Percentiles rank a stretch among this genome's conserved stretches.
Evolutionary conservation across 1,284 basidiomycete genomes (phyloP).

Genomic region (Pseudozyma sp.): DNA sequence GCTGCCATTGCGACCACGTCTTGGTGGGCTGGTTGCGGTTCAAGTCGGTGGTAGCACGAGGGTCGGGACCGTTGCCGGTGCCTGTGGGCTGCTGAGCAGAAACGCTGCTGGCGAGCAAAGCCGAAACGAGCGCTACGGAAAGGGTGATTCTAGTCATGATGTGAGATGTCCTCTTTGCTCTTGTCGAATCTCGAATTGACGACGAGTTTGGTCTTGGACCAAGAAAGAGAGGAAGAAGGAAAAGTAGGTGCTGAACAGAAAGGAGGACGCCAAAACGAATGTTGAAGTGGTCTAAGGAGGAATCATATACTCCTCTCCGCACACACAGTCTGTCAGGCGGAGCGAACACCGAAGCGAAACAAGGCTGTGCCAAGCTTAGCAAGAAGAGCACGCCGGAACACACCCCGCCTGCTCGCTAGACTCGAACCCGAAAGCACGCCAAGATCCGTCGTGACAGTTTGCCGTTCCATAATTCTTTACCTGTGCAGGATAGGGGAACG

Average conservation of each 20-base stretch:
- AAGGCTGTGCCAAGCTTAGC: conserved; percentile 27
- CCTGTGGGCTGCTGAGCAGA: conserved; percentile 20
- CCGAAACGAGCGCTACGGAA: conserved; percentile 17
- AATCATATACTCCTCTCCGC: conserved; percentile 25
- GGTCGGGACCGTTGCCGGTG: conserved; percentile 37
- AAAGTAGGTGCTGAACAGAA: neutral
- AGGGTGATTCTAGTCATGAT: conserved; percentile 36
- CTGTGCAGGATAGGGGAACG: neutral
- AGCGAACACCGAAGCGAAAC: neutral
- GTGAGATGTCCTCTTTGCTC: conserved; percentile 1
- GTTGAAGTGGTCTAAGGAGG: neutral
- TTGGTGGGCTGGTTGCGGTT: conserved; percentile 55
- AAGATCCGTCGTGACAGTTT: conserved; percentile 20
- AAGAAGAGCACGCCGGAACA: neutral
- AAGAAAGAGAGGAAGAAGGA: neutral
- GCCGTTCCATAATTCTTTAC: neutral
- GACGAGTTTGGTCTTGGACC: conserved; percentile 4
- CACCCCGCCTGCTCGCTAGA: conserved; percentile 3
- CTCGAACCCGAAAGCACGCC: conserved; percentile 12
- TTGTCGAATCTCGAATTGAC: neutral
- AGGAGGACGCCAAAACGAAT: neutral
- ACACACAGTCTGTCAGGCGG: neutral
- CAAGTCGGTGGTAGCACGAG: conserved; percentile 40
- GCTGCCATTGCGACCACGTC: conserved; percentile 59
- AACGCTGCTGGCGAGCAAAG: conserved; percentile 13